Conservation (phyloP, 2,329 filamentous ascomycete species). For the Claviceps paspali region DNA sequence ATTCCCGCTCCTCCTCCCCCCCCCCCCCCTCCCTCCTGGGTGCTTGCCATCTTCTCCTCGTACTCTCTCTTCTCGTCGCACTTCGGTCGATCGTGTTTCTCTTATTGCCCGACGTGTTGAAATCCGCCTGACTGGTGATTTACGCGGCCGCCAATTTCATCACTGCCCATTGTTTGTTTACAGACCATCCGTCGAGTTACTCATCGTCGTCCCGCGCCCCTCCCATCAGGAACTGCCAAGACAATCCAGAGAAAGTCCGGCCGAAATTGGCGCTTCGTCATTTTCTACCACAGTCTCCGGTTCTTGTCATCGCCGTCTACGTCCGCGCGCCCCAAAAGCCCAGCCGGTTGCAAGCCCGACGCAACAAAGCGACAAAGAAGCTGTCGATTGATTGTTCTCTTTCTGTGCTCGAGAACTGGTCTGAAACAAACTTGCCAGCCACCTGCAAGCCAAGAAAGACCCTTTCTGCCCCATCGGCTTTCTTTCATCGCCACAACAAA, state of each 20-base stretch:
- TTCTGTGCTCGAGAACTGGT: not conserved
- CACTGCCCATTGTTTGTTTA: constrained; percentile 2
- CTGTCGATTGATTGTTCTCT: not conserved
- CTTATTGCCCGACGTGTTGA: constrained; percentile 1
- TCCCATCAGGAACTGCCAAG: constrained; percentile 2
- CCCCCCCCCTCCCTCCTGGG: too few relatives aligned
- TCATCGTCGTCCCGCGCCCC: not conserved
- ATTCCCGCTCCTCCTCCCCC: too few relatives aligned
- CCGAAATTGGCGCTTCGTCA: not conserved
- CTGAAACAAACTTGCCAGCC: too few relatives aligned
- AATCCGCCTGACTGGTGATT: not conserved
- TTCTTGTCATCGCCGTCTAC: constrained; percentile 1
- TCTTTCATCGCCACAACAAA: not conserved
- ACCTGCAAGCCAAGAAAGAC: too few relatives aligned
- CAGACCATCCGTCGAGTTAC: not conserved
- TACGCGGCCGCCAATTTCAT: not conserved
- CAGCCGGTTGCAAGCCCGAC: not conserved
- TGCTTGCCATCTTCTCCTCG: constrained; percentile 7
- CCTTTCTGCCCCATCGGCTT: too few relatives aligned
- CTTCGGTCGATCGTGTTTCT: constrained; percentile 1
- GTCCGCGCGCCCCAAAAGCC: not conserved
- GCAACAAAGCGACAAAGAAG: constrained; percentile 2
- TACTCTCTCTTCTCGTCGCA: constrained; percentile 7
- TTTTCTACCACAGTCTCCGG: not conserved
- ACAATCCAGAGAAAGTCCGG: not conserved